These are phyloP conservation scores for Xylaria multiplex DNA, from an alignment of 2,329 filamentous ascomycete species.

Conservation along the genomic window DNA sequence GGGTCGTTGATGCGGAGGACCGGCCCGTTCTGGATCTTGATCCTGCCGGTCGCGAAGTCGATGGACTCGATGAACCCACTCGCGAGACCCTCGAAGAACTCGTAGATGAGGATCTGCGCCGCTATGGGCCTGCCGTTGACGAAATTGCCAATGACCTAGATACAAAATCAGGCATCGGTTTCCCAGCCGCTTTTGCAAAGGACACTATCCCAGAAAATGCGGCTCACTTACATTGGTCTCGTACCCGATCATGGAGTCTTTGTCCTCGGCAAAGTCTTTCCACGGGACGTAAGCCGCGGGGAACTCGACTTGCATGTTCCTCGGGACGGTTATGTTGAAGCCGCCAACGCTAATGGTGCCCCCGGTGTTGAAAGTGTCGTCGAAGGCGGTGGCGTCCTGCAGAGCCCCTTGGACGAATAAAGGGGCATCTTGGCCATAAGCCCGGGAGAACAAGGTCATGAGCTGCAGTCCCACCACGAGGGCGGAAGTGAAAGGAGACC, in stretches of 20 bases:
- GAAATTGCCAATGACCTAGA: slow-evolving; percentile 52
- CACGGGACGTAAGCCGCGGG: slow-evolving; percentile 58
- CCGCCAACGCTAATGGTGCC: slow-evolving; percentile 58
- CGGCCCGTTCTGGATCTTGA: slow-evolving; percentile 50
- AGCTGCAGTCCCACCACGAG: slow-evolving; percentile 38
- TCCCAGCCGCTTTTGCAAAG: background rate
- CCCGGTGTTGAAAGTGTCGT: slow-evolving; percentile 56
- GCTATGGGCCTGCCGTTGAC: slow-evolving; percentile 50
- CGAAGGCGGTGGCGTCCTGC: slow-evolving; percentile 49
- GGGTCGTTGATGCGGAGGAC: slow-evolving; percentile 56
- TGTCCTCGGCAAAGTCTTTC: slow-evolving; percentile 50
- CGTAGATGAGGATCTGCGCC: slow-evolving; percentile 49
- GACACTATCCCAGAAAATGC: background rate
- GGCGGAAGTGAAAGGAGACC: slow-evolving; percentile 28
- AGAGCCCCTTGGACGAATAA: slow-evolving; percentile 50
- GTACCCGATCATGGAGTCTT: slow-evolving; percentile 49
- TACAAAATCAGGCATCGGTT: background rate
- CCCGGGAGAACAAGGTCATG: slow-evolving; percentile 27
- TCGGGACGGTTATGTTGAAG: slow-evolving; percentile 57
- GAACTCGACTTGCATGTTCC: slow-evolving; percentile 61
- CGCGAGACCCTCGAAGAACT: slow-evolving; percentile 52
- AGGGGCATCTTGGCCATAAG: slow-evolving; percentile 42
- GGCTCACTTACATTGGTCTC: slow-evolving; percentile 49
- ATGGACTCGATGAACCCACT: slow-evolving; percentile 52
- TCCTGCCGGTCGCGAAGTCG: slow-evolving; percentile 48